A percentile compares a stretch with the other conserved stretches of the same genome.
These are phyloP conservation scores for Trichoderma koningiopsis DNA, from an alignment of 2,329 filamentous ascomycete species.

Conservation along the genomic window DNA sequence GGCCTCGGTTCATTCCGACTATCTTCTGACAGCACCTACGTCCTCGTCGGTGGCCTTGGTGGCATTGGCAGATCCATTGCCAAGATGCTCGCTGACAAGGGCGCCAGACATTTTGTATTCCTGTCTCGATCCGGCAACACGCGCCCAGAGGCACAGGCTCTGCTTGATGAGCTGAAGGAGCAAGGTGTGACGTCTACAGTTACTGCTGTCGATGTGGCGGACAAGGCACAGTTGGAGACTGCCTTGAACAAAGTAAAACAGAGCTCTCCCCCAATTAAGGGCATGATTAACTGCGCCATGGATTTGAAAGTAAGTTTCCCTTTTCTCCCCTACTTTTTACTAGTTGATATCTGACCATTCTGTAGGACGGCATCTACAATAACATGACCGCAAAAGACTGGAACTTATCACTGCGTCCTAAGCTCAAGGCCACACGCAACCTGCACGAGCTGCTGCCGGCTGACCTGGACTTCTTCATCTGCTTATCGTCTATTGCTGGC, in stretches of 20 bases:
- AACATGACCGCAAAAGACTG: not conserved
- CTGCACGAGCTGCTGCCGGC: slow-evolving; percentile 14
- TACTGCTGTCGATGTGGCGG: not conserved
- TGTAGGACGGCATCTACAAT: not conserved
- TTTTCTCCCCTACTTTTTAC: not conserved
- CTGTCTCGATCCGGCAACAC: not conserved
- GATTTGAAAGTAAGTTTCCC: not conserved
- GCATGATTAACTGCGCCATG: not conserved
- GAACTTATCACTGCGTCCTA: not conserved
- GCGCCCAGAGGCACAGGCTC: not conserved
- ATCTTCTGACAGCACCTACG: not conserved
- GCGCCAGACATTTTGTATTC: not conserved
- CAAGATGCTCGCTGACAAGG: not conserved
- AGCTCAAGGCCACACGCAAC: slow-evolving; percentile 9
- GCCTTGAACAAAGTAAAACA: not conserved
- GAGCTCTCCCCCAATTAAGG: not conserved
- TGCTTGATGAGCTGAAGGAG: not conserved
- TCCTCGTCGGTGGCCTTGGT: not conserved
- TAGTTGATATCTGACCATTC: not conserved
- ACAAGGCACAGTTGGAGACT: not conserved
- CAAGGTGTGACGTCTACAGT: not conserved
- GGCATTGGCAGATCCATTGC: not conserved
- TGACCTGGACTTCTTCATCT: slow-evolving; percentile 24
- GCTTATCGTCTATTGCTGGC: slow-evolving; percentile 19
- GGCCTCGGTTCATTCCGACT: not conserved